phyloP scores from a whole-genome alignment of 2,329 filamentous ascomycete species.

The Neonectria magnoliae region DNA sequence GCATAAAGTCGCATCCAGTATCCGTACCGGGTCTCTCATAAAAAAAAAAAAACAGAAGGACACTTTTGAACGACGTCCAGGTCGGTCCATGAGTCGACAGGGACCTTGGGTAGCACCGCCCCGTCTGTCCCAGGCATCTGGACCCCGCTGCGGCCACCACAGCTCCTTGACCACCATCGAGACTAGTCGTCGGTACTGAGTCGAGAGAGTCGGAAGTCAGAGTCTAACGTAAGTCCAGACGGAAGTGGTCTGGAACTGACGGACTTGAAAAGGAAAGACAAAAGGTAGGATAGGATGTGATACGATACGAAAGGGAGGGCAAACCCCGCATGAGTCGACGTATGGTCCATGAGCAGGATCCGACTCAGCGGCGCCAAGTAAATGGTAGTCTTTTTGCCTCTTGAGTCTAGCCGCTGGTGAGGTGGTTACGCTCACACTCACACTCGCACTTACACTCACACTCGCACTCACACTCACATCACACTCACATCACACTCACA shows the following conservation, averaged over 20 bases:
- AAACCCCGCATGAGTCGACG: neutral
- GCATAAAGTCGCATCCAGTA: neutral
- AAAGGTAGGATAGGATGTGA: neutral
- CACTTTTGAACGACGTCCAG: slow-evolving; percentile 11
- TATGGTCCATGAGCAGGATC: neutral
- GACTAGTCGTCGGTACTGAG: slow-evolving; percentile 9
- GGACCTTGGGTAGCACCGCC: slow-evolving; percentile 17
- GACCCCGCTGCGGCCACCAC: slow-evolving; percentile 15
- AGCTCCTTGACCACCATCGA: slow-evolving; percentile 25
- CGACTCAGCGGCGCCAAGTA: neutral
- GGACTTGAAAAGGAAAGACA: neutral
- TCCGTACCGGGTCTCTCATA: neutral
- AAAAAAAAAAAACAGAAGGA: slow-evolving; percentile 1
- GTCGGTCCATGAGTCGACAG: slow-evolving; percentile 7
- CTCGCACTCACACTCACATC: too few relatives aligned
- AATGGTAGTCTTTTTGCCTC: neutral
- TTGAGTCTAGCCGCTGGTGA: neutral
- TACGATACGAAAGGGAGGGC: neutral
- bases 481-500: too few relatives aligned
- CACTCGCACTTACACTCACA: too few relatives aligned
- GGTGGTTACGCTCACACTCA: neutral
- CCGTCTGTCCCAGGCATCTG: slow-evolving; percentile 28
- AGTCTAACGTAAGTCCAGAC: neutral
- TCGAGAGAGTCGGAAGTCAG: neutral
- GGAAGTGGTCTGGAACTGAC: neutral